Evolutionary conservation across 2,329 filamentous ascomycete genomes (phyloP).

Genomic region (Hymenoscyphus salicellus): DNA sequence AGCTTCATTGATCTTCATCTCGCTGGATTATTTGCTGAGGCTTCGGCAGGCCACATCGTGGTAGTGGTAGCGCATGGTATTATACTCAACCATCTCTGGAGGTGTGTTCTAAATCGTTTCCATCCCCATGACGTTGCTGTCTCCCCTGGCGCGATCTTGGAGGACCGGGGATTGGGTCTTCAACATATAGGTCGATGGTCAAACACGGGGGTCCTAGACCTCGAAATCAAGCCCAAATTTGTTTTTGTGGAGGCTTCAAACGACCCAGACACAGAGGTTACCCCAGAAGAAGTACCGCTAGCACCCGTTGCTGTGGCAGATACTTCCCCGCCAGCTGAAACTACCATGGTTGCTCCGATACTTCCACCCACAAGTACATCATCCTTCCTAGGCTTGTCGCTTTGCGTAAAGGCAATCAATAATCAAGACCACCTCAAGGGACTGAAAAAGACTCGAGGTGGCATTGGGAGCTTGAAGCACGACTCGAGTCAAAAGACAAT

Average conservation of each 20-base stretch:
- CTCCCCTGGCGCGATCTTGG: conserved; percentile 41
- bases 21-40: conserved; percentile 46
- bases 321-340: background rate
- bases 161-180: conserved; percentile 39
- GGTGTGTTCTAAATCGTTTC: conserved; percentile 57
- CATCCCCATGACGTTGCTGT: conserved; percentile 36
- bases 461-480: conserved; percentile 74
- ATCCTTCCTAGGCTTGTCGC: conserved; percentile 41
- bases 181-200: conserved; percentile 59
- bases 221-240: conserved; percentile 19
- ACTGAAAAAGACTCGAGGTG: conserved; percentile 75
- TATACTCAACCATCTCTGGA: conserved; percentile 68
- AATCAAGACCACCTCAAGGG: conserved; percentile 67
- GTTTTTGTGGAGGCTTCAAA: background rate
- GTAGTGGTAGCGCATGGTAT: conserved; percentile 81
- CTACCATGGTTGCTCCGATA: background rate
- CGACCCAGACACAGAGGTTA: background rate
- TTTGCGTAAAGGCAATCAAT: conserved; percentile 62
- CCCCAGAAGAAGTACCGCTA: background rate
- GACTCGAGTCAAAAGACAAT: conserved; percentile 75
- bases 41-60: conserved; percentile 43
- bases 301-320: background rate
- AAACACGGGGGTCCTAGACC: conserved; percentile 57
- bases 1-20: conserved; percentile 65
- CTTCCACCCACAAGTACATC: background rate